Percentiles rank a stretch among this genome's conserved stretches.
These are phyloP conservation scores for Sophora flavescens DNA, from an alignment of 306 rosid genomes.

Conservation along the genomic window DNA sequence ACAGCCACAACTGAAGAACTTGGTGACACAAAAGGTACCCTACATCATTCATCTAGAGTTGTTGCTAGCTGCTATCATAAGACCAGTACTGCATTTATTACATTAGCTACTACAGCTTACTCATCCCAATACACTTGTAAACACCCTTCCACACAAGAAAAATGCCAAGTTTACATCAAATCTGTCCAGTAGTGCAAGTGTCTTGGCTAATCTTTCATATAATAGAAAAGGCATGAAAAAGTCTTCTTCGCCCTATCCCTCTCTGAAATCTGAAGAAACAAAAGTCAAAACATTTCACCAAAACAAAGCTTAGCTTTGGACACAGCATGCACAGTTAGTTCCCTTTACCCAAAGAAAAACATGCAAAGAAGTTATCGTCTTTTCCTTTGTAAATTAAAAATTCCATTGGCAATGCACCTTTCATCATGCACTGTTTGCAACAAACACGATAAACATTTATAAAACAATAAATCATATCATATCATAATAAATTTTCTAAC, in stretches of 20 bases:
- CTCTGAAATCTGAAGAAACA: background rate
- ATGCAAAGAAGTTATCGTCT: background rate
- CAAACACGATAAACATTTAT: background rate
- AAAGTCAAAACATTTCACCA: background rate
- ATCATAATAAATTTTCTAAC: conserved; percentile 8
- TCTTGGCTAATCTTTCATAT: background rate
- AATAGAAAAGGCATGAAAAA: background rate
- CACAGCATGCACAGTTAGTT: conserved; percentile 12
- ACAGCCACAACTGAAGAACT: conserved; percentile 16
- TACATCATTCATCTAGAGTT: conserved; percentile 9
- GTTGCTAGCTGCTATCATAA: background rate
- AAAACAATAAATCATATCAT: conserved; percentile 21
- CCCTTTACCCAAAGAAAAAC: background rate
- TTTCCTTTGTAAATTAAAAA: background rate
- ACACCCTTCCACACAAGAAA: conserved; percentile 12
- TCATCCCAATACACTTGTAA: background rate
- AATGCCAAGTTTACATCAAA: conserved; percentile 18
- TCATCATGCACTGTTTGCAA: background rate
- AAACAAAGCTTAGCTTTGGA: conserved; percentile 18
- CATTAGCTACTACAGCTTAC: background rate
- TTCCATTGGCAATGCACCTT: background rate
- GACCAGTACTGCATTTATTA: conserved; percentile 15
- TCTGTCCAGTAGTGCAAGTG: background rate
- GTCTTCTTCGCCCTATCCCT: background rate
- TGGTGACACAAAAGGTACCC: background rate